A percentile compares a stretch with the other conserved stretches of the same genome.
These are phyloP conservation scores for Talaromyces sp. DNA, from an alignment of 2,329 filamentous ascomycete species.

Conservation along the genomic window DNA sequence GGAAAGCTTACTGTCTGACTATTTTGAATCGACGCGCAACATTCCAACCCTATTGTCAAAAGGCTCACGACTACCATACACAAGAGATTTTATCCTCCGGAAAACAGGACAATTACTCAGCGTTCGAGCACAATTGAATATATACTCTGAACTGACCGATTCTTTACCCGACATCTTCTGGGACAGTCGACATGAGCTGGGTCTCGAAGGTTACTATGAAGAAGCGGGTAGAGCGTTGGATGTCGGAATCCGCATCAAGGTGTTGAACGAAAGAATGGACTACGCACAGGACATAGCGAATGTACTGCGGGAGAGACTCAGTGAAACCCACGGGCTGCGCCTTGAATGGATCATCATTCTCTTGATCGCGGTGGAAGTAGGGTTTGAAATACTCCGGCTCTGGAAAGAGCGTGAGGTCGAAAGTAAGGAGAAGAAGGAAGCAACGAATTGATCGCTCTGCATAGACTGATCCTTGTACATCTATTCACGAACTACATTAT, in stretches of 20 bases:
- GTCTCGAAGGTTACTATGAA: slow-evolving; percentile 91
- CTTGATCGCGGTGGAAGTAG: slow-evolving; percentile 87
- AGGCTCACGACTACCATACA: slow-evolving; percentile 61
- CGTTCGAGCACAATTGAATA: slow-evolving; percentile 86
- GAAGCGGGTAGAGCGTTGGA: slow-evolving; percentile 87
- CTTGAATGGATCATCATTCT: slow-evolving; percentile 96
- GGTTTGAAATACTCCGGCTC: slow-evolving; percentile 75
- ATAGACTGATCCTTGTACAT: neutral
- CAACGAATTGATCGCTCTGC: neutral
- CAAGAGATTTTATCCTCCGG: slow-evolving; percentile 75
- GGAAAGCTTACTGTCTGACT: slow-evolving; percentile 75
- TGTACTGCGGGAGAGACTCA: slow-evolving; percentile 81
- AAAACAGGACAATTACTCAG: slow-evolving; percentile 91
- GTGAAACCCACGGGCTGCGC: slow-evolving; percentile 81
- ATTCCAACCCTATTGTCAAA: slow-evolving; percentile 76
- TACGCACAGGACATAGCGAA: slow-evolving; percentile 94
- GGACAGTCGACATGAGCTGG: slow-evolving; percentile 84
- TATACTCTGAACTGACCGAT: slow-evolving; percentile 95
- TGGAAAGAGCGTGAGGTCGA: slow-evolving; percentile 59
- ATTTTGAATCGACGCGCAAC: slow-evolving; percentile 79
- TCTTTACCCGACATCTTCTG: slow-evolving; percentile 94
- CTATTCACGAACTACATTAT: neutral
- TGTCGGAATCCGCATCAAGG: slow-evolving; percentile 84
- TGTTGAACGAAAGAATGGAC: slow-evolving; percentile 95
- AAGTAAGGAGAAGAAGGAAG: slow-evolving; percentile 24